A percentile compares a stretch with the other conserved stretches of the same genome.
phyloP scores from a whole-genome alignment of 78 protist genomes.

The Mastigamoeba balamuthi region DNA sequence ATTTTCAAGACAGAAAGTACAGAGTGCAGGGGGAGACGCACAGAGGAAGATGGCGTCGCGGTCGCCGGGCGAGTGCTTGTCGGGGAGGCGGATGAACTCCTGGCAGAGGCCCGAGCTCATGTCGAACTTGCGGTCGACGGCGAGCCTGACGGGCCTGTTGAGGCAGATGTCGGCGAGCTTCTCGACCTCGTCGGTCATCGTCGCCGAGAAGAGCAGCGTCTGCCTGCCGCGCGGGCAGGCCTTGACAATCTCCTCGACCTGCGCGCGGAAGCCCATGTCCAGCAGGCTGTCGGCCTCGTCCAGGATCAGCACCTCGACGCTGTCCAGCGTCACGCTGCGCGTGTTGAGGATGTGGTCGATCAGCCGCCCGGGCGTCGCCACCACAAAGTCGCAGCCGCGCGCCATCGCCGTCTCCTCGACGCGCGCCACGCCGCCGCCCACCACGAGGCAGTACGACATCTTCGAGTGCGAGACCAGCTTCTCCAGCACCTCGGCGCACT shows the following conservation, averaged over 20 bases:
- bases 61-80: background rate
- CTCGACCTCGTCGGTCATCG: constrained; percentile 70
- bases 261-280: constrained; percentile 76
- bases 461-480: constrained; percentile 52
- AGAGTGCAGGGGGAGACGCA: too few species aligned
- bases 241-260: constrained; percentile 56
- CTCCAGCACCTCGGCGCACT: constrained; percentile 54
- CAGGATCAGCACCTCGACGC: constrained; percentile 52
- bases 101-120: constrained; percentile 52
- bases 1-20: too few species aligned
- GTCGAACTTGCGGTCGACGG: constrained; percentile 48
- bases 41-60: too few species aligned
- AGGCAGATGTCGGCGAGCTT: constrained; percentile 34
- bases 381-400: constrained; percentile 67
- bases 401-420: constrained; percentile 51
- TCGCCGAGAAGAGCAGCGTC: constrained; percentile 83
- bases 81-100: constrained; percentile 53
- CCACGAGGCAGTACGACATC: constrained; percentile 49
- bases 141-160: constrained; percentile 44
- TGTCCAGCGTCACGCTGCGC: constrained; percentile 52
- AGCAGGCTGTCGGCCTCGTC: constrained; percentile 85
- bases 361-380: constrained; percentile 91
- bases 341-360: constrained; percentile 76
- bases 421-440: constrained; percentile 64
- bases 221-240: constrained; percentile 62